Base-by-base conservation (phyloP, 2,329 filamentous ascomycete species). In the Beauveria scarabaeidicola region DNA sequence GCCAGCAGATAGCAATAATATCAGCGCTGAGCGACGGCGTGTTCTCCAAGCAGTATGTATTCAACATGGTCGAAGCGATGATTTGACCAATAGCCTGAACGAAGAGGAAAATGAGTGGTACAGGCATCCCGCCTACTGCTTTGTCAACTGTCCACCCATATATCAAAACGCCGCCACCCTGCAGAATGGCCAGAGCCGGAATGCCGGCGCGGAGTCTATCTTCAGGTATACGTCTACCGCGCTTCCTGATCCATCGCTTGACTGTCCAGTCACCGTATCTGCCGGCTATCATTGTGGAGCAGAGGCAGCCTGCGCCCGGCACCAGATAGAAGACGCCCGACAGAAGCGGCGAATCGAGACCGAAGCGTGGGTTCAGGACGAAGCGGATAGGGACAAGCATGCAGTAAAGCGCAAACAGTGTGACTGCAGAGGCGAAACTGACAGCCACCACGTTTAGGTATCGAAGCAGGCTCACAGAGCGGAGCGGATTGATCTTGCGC, bases 11-110 rank as follows among this genome's bases (percentile, higher is more conserved):
- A 0, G 89, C 88, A 47, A 90, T 83, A 3, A 93, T 88, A 67
- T 94, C 89, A 3, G 86, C 83, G 47, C 84, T 84, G 32, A 81
- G 77, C 1, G 78, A 78, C 0, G 69, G 87, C 85, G 92, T 90
- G 13, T 93, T 89, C 69, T 94, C 89, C 44, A 94, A 73, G 69
- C 89, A 92, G 72, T 94, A 92, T 0, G 88, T 89, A 69, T 92
- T 91, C 62, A 92, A 70, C 52, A 81, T 84, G 0, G 88, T 88
- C 67, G 91, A 91, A 66, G 86, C 89, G 67, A 90, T 89, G 6
- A 91, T 74, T 70, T 91, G 87, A 0, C 84, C 86, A 0, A 91
- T 78, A 1, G 88, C 89, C 67, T 91, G 88, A 3, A 88, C 61
- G 68, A 91, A 91, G 78, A 92, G 86, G 66, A 84, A 82, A 8